Evolutionary conservation across 345 rosid species (phyloP).

Genomic region (Cochlearia excelsa): DNA sequence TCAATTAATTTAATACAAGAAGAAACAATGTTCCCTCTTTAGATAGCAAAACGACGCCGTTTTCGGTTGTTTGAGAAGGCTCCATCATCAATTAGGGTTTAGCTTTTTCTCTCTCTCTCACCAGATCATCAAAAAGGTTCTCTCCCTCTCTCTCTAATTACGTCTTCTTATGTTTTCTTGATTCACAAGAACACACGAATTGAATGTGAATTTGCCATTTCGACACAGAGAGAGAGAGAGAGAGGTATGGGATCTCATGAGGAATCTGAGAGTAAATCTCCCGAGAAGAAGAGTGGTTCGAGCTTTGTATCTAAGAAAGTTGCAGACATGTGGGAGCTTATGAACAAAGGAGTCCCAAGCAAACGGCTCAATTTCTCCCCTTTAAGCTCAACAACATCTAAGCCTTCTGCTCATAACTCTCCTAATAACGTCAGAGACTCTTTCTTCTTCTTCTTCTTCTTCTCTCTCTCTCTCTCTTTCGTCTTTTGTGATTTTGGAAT

Average conservation of each 20-base stretch:
- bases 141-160: not conserved
- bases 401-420: conserved; percentile 23
- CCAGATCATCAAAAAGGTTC: no score
- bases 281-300: conserved; percentile 25
- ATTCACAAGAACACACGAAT: not conserved
- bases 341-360: conserved; percentile 35
- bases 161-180: not conserved
- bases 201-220: not conserved
- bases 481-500: not conserved
- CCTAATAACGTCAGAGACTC: conserved; percentile 43
- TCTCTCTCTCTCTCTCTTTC: not conserved
- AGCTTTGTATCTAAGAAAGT: conserved; percentile 44
- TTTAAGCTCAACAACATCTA: conserved; percentile 25
- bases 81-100: no score
- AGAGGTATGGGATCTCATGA: conserved; percentile 33
- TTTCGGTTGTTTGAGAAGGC: no score
- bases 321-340: conserved; percentile 29
- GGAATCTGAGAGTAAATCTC: conserved; percentile 8
- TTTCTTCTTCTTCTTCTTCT: no score
- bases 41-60: no score
- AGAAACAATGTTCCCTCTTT: no score
- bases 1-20: no score
- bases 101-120: no score
- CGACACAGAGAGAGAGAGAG: conserved; percentile 37
- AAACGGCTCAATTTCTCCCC: conserved; percentile 29